phyloP scores from a whole-genome alignment of 345 rosid genomes.

The Hypericum perforatum region DNA sequence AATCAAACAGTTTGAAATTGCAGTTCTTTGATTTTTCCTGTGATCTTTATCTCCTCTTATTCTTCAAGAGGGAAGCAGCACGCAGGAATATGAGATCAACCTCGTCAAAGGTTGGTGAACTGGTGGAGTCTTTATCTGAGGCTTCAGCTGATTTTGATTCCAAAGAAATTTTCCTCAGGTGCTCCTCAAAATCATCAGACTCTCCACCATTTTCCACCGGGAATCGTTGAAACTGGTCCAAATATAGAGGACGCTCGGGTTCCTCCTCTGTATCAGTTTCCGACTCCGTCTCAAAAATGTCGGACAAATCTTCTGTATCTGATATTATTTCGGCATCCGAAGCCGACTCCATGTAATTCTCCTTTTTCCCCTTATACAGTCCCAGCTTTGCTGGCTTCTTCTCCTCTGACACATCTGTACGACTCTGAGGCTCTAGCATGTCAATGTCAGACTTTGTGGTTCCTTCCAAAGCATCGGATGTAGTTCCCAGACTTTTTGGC shows the following conservation, averaged over 20 bases:
- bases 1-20: too few relatives aligned
- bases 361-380: slow-evolving; percentile 34
- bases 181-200: slow-evolving; percentile 45
- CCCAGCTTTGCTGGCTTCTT: slow-evolving; percentile 35
- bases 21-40: too few relatives aligned
- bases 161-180: slow-evolving; percentile 29
- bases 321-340: slow-evolving; percentile 34
- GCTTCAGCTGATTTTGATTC: slow-evolving; percentile 18
- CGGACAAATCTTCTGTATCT: slow-evolving; percentile 71
- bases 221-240: slow-evolving; percentile 65
- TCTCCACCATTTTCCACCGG: slow-evolving; percentile 34
- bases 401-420: slow-evolving; percentile 13
- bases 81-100: slow-evolving; percentile 74
- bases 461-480: slow-evolving; percentile 15
- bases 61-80: slow-evolving; percentile 67
- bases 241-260: slow-evolving; percentile 42
- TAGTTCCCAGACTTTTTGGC: slow-evolving; percentile 22
- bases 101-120: slow-evolving; percentile 59
- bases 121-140: slow-evolving; percentile 17
- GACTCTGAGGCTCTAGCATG: slow-evolving; percentile 9
- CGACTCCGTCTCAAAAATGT: slow-evolving; percentile 76
- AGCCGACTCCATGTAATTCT: slow-evolving; percentile 18
- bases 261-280: slow-evolving; percentile 41
- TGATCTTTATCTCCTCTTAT: slow-evolving; percentile 27
- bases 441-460: slow-evolving; percentile 10